These are phyloP conservation scores for Termitomyces bulborhizus DNA, from an alignment of 768 basidiomycete species.

Conservation along the genomic window DNA sequence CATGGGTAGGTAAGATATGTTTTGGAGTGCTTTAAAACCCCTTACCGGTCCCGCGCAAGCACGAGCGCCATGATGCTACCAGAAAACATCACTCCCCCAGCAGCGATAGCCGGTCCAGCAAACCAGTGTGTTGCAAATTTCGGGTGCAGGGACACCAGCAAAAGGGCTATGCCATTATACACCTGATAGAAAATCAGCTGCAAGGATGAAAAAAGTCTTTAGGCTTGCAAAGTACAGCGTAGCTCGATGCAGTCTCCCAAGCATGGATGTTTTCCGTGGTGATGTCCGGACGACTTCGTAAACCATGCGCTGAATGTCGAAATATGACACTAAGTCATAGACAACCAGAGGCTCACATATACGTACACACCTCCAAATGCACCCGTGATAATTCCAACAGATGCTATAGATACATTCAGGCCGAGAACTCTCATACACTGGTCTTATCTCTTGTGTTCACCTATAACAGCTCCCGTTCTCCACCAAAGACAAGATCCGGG, in stretches of 20 bases:
- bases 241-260: constrained; percentile 60
- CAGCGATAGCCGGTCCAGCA: constrained; percentile 60
- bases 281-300: constrained; percentile 40
- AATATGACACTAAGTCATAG: not conserved
- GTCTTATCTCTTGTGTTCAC: constrained; percentile 19
- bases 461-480: constrained; percentile 36
- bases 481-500: constrained; percentile 26
- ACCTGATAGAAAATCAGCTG: constrained; percentile 32
- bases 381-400: constrained; percentile 49
- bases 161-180: constrained; percentile 61
- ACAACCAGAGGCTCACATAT: not conserved
- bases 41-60: constrained; percentile 38
- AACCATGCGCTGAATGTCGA: constrained; percentile 39
- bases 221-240: constrained; percentile 39
- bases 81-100: constrained; percentile 56
- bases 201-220: not conserved
- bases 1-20: constrained; percentile 21
- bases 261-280: constrained; percentile 47
- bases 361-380: constrained; percentile 50
- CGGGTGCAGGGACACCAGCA: constrained; percentile 58
- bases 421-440: not conserved
- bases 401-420: constrained; percentile 19
- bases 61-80: constrained; percentile 54
- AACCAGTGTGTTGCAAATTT: constrained; percentile 55
- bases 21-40: not conserved